Evolutionary conservation across 768 basidiomycete genomes (phyloP), one percentile per base, ranked within the genome.

Genomic region (Lanmaoa rubissima): DNA sequence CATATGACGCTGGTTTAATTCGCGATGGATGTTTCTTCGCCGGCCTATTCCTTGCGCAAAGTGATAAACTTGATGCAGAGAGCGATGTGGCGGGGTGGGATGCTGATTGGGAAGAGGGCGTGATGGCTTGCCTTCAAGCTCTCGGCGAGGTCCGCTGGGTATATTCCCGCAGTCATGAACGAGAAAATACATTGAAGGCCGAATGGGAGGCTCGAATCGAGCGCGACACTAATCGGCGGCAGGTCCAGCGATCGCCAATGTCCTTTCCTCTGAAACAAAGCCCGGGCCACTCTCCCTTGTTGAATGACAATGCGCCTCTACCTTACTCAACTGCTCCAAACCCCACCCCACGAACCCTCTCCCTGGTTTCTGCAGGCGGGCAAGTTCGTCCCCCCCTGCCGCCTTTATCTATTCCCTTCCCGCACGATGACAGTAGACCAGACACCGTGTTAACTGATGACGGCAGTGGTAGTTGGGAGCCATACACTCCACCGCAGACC

Each of bases 11-110:
- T 1, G 87, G 88, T 19, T 79, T 95, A 5, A 85, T 94, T 51
- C 83, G 90, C 19, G 94, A 96, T 64, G 94, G 94, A 4, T 92
- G 88, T 65, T 96, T 88, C 78, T 95, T 88, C 64, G 90, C 91
- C 4, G 92, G 85, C 2, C 82, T 88, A 59, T 74, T 94, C 39
- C 80, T 92, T 7, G 90, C 89, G 0, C 84, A 82, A 55, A 69
- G 74, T 9, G 83, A 81, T 21, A 69, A 77, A 32, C 57, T 75
- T 26, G 62, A 54, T 31, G 43, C 56, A 1, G 63, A 72, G 14
- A 54, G 52, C 7, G 63, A 61, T 35, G 49, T 42, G n/a, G 26
- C 53, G 7, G 53, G 65, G 26, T 74, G 72, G 64, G 60, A 73
- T 6, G 39, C 26, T 1, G 72, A 73, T 32, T 68, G 66, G 57